Evolutionary conservation across 345 rosid species (phyloP).

Genomic region (Salix dunnii): DNA sequence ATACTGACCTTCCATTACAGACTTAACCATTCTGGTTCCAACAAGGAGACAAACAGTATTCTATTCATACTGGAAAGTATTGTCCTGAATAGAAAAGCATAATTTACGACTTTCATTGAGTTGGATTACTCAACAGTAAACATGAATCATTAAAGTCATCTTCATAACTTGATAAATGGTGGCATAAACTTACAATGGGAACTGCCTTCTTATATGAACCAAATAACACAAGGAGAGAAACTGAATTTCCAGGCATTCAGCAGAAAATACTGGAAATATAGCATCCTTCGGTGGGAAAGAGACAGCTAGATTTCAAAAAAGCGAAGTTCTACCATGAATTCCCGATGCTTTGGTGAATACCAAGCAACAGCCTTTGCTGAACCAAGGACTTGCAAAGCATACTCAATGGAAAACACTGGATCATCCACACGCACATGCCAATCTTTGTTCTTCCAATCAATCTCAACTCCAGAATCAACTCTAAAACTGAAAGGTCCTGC

Average conservation of each 20-base stretch:
- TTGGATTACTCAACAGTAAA: too few species aligned
- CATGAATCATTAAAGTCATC: too few species aligned
- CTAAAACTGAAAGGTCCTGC: constrained; percentile 86
- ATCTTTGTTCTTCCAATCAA: constrained; percentile 50
- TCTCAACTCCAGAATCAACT: constrained; percentile 61
- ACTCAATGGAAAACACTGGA: constrained; percentile 73
- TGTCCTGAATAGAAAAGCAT: too few species aligned
- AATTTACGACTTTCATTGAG: too few species aligned
- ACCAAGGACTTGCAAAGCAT: constrained; percentile 79
- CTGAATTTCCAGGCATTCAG: not conserved
- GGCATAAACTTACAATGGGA: not conserved
- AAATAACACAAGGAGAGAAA: not conserved
- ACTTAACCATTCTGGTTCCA: too few species aligned
- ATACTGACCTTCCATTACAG: too few species aligned
- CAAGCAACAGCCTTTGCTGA: constrained; percentile 93
- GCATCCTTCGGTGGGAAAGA: not conserved
- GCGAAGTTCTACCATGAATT: constrained; percentile 85
- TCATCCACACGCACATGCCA: constrained; percentile 42
- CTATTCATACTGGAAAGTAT: too few species aligned
- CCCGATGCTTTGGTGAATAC: constrained; percentile 79
- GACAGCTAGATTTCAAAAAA: constrained; percentile 54
- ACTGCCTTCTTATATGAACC: not conserved
- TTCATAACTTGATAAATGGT: not conserved
- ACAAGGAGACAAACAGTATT: too few species aligned
- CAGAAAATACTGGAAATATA: not conserved